Conservation (phyloP, 148 eudicot genomes). For the Vaccinium myrtillus region DNA sequence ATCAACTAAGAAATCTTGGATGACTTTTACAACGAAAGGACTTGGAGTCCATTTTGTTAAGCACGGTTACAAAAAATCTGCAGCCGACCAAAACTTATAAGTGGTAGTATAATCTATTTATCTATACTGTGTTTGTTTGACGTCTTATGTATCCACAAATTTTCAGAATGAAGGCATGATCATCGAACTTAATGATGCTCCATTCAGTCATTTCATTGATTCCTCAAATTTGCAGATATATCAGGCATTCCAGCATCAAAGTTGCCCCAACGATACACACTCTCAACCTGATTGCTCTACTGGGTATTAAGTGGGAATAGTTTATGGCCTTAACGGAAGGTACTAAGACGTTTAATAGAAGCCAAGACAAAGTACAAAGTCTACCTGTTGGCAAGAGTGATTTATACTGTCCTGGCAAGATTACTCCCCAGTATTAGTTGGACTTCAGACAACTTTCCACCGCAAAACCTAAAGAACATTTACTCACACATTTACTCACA, state of each 20-base stretch:
- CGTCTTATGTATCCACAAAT: neutral
- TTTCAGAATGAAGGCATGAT: neutral
- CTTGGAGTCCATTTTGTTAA: neutral
- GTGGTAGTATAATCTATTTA: neutral
- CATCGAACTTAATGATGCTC: neutral
- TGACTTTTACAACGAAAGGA: neutral
- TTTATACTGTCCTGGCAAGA: neutral
- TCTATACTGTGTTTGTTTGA: neutral
- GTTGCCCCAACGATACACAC: neutral
- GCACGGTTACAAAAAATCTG: neutral
- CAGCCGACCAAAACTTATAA: neutral
- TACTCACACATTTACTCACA: neutral
- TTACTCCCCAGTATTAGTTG: neutral
- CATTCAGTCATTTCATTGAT: neutral
- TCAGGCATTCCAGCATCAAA: neutral
- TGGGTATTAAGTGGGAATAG: neutral
- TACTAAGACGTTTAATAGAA: neutral
- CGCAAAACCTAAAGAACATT: neutral
- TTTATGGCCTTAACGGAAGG: neutral
- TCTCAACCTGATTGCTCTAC: neutral
- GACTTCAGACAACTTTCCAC: neutral
- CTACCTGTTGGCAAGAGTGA: neutral
- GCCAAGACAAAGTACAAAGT: neutral
- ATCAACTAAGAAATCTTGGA: neutral
- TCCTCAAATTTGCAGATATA: neutral